Conservation (phyloP, 2,329 filamentous ascomycete species). For the Tolypocladium ophioglossoides region DNA sequence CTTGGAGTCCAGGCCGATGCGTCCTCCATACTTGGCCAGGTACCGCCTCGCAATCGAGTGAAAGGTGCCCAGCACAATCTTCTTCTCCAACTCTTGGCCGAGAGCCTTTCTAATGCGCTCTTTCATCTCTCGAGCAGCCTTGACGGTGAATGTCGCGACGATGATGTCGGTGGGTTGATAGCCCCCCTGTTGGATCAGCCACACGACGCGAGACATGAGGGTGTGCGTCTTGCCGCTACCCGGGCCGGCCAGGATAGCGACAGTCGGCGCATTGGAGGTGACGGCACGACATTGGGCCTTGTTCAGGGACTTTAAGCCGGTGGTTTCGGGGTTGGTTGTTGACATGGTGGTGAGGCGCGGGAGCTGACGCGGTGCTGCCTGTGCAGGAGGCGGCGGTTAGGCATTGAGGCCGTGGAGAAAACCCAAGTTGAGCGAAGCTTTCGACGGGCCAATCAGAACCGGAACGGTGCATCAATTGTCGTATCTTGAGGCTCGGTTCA, state of each 20-base stretch:
- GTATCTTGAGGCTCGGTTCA: neutral
- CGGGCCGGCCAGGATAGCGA: slow-evolving; percentile 58
- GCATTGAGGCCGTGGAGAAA: neutral
- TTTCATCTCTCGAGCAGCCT: slow-evolving; percentile 89
- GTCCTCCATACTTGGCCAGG: slow-evolving; percentile 69
- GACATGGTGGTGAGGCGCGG: slow-evolving; percentile 14
- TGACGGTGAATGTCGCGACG: slow-evolving; percentile 94
- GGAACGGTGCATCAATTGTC: neutral
- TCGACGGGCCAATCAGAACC: neutral
- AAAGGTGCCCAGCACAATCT: slow-evolving; percentile 82
- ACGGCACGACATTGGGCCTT: slow-evolving; percentile 45
- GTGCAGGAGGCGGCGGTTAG: neutral
- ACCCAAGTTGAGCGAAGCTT: no score
- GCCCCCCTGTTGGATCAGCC: slow-evolving; percentile 63
- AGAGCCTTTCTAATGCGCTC: slow-evolving; percentile 72
- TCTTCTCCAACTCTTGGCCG: slow-evolving; percentile 64
- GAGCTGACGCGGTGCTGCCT: neutral
- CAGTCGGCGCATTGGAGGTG: slow-evolving; percentile 39
- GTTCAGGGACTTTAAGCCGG: slow-evolving; percentile 41
- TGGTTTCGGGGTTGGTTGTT: slow-evolving; percentile 10
- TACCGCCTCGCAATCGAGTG: slow-evolving; percentile 87
- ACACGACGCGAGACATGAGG: slow-evolving; percentile 82
- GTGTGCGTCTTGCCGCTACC: slow-evolving; percentile 90
- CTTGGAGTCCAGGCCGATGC: slow-evolving; percentile 70
- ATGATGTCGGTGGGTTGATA: slow-evolving; percentile 79